A percentile compares a stretch with the other conserved stretches of the same genome.
phyloP scores from a whole-genome alignment of 2,329 filamentous ascomycete species.

The Bipolaris oryzae region DNA sequence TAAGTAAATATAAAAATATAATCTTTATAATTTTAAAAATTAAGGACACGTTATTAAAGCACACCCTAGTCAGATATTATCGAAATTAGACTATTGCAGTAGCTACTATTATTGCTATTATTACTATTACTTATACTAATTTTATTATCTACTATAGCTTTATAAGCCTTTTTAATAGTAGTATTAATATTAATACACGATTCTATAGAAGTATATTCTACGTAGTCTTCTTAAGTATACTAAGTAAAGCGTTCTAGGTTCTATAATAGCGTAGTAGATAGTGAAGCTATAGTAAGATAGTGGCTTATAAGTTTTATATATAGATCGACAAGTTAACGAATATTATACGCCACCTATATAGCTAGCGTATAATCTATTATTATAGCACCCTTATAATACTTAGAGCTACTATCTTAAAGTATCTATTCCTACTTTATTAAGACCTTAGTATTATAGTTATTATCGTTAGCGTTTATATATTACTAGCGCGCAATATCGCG shows the following conservation, averaged over 20 bases:
- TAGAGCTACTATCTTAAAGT: neutral
- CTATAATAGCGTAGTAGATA: neutral
- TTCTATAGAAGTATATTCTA: neutral
- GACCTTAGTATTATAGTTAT: neutral
- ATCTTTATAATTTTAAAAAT: neutral
- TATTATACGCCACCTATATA: neutral
- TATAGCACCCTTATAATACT: neutral
- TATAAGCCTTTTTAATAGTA: neutral
- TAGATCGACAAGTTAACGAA: neutral
- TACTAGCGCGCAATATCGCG: neutral
- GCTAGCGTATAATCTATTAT: neutral
- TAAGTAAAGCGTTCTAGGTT: neutral
- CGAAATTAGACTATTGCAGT: neutral
- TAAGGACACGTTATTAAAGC: neutral
- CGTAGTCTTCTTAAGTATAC: neutral
- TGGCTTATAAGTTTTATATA: neutral
- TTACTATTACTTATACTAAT: neutral
- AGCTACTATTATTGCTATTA: neutral
- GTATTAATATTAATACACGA: neutral
- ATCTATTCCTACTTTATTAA: neutral
- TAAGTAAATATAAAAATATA: neutral
- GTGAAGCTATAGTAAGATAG: neutral
- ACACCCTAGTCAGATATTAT: neutral
- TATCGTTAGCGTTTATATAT: neutral
- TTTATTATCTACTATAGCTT: neutral